Conservation (phyloP, 2,329 filamentous ascomycete species). For the Trichoderma arundinaceum region DNA sequence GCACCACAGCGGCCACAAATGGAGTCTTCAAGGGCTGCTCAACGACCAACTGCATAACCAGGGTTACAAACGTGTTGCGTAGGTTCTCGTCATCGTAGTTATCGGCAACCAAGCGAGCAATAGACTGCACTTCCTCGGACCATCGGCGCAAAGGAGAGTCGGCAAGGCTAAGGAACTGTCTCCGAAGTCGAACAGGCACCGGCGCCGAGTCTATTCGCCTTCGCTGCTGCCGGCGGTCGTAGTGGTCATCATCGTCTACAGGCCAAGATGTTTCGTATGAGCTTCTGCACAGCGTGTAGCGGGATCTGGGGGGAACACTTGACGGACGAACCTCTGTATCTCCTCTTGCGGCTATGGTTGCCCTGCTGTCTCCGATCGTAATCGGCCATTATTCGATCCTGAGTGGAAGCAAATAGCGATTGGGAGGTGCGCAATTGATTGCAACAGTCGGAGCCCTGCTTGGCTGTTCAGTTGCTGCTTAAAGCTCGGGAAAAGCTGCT, state of each 20-base stretch:
- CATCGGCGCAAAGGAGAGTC: slow-evolving; percentile 80
- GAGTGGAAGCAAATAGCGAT: background rate
- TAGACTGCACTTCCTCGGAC: slow-evolving; percentile 76
- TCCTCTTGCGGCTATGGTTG: slow-evolving; percentile 72
- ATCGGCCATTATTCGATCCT: slow-evolving; percentile 55
- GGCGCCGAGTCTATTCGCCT: slow-evolving; percentile 75
- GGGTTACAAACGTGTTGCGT: slow-evolving; percentile 72
- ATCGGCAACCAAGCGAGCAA: slow-evolving; percentile 78
- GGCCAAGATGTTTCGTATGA: slow-evolving; percentile 8
- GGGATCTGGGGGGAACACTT: background rate
- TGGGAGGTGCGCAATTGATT: slow-evolving; percentile 14
- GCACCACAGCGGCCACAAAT: slow-evolving; percentile 82
- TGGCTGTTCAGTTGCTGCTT: slow-evolving; percentile 24
- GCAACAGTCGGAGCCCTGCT: background rate
- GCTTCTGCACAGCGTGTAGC: slow-evolving; percentile 11
- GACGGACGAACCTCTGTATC: slow-evolving; percentile 71
- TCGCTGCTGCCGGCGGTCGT: slow-evolving; percentile 74
- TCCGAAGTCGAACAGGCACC: slow-evolving; percentile 72
- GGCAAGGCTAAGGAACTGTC: slow-evolving; percentile 78
- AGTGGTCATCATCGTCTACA: slow-evolving; percentile 74
- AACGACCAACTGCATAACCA: slow-evolving; percentile 75
- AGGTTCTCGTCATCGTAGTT: slow-evolving; percentile 86
- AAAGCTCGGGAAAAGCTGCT: slow-evolving; percentile 31
- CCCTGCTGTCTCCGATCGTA: slow-evolving; percentile 61
- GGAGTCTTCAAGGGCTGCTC: slow-evolving; percentile 99